Percentiles rank a stretch among this genome's conserved stretches.
These are phyloP conservation scores for Dactylonectria estremocensis DNA, from an alignment of 2,329 filamentous ascomycete species.

Conservation along the genomic window DNA sequence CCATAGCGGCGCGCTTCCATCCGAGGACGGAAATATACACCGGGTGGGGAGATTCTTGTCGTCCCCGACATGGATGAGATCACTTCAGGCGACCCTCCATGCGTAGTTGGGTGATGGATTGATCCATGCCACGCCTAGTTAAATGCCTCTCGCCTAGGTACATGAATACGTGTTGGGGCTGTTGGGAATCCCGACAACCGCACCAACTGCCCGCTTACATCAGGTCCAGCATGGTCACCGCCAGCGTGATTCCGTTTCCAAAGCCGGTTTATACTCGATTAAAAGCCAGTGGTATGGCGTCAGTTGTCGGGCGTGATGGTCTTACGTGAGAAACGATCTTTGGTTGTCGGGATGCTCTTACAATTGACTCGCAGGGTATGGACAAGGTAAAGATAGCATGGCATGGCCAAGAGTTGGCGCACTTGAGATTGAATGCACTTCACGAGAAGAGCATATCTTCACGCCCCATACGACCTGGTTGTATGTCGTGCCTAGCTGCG, in stretches of 20 bases:
- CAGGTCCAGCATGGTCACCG: conserved; percentile 2
- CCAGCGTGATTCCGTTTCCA: conserved; percentile 1
- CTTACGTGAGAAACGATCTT: conserved; percentile 8
- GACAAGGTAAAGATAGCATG: not conserved
- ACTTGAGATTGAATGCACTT: not conserved
- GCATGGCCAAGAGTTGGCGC: not conserved
- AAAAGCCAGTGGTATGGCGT: not conserved
- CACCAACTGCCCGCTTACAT: not conserved
- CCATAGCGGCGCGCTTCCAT: conserved; percentile 8
- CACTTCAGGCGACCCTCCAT: not conserved
- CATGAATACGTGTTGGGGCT: conserved; percentile 19
- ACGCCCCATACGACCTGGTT: too few species aligned
- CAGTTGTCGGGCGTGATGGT: not conserved
- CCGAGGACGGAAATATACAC: not conserved
- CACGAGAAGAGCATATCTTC: not conserved
- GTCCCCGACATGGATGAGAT: conserved; percentile 7
- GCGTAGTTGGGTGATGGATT: not conserved
- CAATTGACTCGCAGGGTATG: not conserved
- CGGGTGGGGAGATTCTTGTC: not conserved
- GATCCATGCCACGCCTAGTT: conserved; percentile 6
- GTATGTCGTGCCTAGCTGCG: too few species aligned
- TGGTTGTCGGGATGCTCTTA: not conserved
- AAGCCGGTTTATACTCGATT: not conserved
- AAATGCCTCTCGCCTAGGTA: conserved; percentile 9
- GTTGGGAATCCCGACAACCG: not conserved